phyloP scores from a whole-genome alignment of 1,284 basidiomycete genomes.

The Rhodotorula sp. region DNA sequence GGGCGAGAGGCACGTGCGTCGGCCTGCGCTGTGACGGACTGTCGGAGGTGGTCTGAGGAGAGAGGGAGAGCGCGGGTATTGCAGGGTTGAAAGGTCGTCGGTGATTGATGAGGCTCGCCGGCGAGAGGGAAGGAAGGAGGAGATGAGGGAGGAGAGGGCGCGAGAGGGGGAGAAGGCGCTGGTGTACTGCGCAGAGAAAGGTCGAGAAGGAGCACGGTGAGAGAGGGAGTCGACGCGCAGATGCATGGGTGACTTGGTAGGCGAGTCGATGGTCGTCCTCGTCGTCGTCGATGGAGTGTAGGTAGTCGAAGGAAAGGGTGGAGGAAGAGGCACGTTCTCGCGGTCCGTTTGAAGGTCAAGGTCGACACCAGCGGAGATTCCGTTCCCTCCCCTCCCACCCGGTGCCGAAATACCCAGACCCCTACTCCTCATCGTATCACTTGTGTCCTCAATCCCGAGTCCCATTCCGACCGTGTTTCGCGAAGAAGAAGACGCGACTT shows the following conservation, averaged over 20 bases:
- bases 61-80: slow-evolving; percentile 15
- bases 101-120: background rate
- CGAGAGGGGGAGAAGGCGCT: background rate
- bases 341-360: background rate
- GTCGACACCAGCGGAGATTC: background rate
- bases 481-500: background rate
- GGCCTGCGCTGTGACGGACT: background rate
- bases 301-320: background rate
- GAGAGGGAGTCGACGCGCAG: background rate
- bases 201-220: background rate
- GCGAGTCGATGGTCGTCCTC: background rate
- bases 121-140: background rate
- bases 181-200: background rate
- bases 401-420: background rate
- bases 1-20: background rate
- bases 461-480: slow-evolving; percentile 1
- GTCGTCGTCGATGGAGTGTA: background rate
- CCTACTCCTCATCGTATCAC: background rate
- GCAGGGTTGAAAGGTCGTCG: background rate
- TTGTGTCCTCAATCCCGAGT: background rate
- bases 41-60: slow-evolving; percentile 16
- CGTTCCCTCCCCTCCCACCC: background rate
- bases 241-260: background rate
- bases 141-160: background rate
- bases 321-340: background rate